These are phyloP conservation scores for Fraxinus ornus DNA, from an alignment of 305 asterid genomes.

Conservation along the genomic window DNA sequence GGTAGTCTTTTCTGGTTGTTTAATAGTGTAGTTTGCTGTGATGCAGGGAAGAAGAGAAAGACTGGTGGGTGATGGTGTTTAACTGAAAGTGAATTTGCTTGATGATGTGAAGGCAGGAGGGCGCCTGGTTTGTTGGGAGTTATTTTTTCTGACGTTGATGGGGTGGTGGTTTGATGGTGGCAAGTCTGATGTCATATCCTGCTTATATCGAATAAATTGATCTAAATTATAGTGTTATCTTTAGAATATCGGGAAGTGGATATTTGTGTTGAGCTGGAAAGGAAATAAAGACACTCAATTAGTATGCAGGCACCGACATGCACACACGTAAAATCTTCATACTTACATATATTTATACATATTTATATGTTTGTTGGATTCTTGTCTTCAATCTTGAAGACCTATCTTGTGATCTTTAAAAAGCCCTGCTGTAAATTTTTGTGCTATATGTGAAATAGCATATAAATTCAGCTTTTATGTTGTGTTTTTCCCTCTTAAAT, in stretches of 20 bases:
- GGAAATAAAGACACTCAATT: background rate
- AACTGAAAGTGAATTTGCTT: background rate
- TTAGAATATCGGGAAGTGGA: background rate
- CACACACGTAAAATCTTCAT: background rate
- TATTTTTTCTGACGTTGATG: background rate
- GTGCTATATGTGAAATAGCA: background rate
- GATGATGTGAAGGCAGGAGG: background rate
- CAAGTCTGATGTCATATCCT: slow-evolving; percentile 6
- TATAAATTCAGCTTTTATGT: background rate
- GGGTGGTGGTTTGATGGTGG: slow-evolving; percentile 1
- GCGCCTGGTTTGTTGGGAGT: background rate
- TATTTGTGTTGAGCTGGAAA: background rate
- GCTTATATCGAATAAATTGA: background rate
- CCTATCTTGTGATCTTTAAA: slow-evolving; percentile 1
- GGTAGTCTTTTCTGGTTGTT: background rate
- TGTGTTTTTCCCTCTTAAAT: background rate
- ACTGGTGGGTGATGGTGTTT: background rate
- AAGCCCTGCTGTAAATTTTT: background rate
- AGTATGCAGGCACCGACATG: background rate
- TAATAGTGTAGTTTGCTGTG: background rate
- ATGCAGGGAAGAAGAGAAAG: background rate
- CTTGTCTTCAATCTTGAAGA: slow-evolving; percentile 21
- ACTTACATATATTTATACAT: slow-evolving; percentile 1
- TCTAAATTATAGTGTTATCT: background rate
- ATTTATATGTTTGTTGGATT: background rate